These are phyloP conservation scores for Polytrichum formosum DNA, from an alignment of 225 moss, liverwort and hornwort species.

Conservation along the genomic window DNA sequence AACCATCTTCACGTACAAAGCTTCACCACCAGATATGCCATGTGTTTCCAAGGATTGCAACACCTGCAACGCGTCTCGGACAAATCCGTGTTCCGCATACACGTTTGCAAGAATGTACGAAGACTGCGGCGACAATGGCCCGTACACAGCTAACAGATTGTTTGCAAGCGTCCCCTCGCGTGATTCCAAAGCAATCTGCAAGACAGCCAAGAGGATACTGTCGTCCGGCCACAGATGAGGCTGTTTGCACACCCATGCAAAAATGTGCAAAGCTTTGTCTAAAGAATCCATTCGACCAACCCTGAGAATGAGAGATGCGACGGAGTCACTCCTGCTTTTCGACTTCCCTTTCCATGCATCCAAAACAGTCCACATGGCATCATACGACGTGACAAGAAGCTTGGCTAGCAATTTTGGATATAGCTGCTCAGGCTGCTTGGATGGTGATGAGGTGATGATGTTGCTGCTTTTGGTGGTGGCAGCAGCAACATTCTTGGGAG, in stretches of 20 bases:
- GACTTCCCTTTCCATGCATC: conserved; percentile 46
- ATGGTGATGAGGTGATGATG: background rate
- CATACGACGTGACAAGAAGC: conserved; percentile 39
- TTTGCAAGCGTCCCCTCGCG: conserved; percentile 51
- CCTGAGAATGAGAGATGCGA: conserved; percentile 38
- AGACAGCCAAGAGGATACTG: conserved; percentile 28
- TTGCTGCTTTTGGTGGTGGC: conserved; percentile 12
- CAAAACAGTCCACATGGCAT: conserved; percentile 54
- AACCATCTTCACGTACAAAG: conserved; percentile 49
- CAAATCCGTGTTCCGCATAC: conserved; percentile 47
- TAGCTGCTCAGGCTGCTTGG: conserved; percentile 8
- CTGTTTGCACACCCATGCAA: conserved; percentile 57
- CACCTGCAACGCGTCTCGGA: conserved; percentile 42
- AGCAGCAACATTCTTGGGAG: background rate
- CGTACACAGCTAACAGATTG: conserved; percentile 39
- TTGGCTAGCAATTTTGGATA: conserved; percentile 49
- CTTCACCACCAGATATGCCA: conserved; percentile 32
- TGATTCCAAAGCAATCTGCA: conserved; percentile 41
- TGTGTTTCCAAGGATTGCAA: conserved; percentile 29
- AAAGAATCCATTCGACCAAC: conserved; percentile 38
- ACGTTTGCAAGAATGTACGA: conserved; percentile 31
- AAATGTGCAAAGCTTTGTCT: conserved; percentile 51
- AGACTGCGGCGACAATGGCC: conserved; percentile 29
- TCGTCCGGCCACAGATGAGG: conserved; percentile 63
- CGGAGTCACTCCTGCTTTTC: conserved; percentile 26